Conservation (phyloP, 805 yeast species). For the Yarrowia alimentaria region DNA sequence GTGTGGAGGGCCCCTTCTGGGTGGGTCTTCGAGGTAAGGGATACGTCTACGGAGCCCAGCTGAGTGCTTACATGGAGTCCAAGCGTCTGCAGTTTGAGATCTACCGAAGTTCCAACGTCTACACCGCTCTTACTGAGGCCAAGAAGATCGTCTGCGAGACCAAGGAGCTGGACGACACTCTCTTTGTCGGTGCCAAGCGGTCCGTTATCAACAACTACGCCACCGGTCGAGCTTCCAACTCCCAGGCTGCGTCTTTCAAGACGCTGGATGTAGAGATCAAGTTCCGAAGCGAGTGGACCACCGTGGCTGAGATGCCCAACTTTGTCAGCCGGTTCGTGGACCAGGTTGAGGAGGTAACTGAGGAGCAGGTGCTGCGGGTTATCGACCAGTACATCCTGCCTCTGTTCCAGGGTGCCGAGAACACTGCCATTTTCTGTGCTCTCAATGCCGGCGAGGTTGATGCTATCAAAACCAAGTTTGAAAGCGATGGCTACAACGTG, state of each 20-base stretch:
- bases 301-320: slow-evolving; percentile 4
- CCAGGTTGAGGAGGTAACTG: slow-evolving; percentile 50
- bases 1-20: slow-evolving; percentile 97
- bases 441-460: slow-evolving; percentile 66
- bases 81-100: slow-evolving; percentile 66
- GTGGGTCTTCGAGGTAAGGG: slow-evolving; percentile 94
- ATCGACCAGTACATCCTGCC: slow-evolving; percentile 62
- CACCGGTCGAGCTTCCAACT: slow-evolving; percentile 56
- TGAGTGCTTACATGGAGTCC: slow-evolving; percentile 58
- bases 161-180: slow-evolving; percentile 53
- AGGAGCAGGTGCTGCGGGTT: slow-evolving; percentile 47
- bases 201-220: slow-evolving; percentile 73
- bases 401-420: slow-evolving; percentile 53
- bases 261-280: slow-evolving; percentile 64
- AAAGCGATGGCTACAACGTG: slow-evolving; percentile 58
- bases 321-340: slow-evolving; percentile 46
- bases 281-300: slow-evolving; percentile 36
- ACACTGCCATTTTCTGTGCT: slow-evolving; percentile 64
- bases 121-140: slow-evolving; percentile 53
- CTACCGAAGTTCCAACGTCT: slow-evolving; percentile 76
- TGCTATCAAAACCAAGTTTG: slow-evolving; percentile 49
- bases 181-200: slow-evolving; percentile 71
- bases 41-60: slow-evolving; percentile 81
- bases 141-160: slow-evolving; percentile 62
- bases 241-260: slow-evolving; percentile 60